Base-by-base conservation (phyloP, 2,329 filamentous ascomycete genomes). In the Nemania sp. region DNA sequence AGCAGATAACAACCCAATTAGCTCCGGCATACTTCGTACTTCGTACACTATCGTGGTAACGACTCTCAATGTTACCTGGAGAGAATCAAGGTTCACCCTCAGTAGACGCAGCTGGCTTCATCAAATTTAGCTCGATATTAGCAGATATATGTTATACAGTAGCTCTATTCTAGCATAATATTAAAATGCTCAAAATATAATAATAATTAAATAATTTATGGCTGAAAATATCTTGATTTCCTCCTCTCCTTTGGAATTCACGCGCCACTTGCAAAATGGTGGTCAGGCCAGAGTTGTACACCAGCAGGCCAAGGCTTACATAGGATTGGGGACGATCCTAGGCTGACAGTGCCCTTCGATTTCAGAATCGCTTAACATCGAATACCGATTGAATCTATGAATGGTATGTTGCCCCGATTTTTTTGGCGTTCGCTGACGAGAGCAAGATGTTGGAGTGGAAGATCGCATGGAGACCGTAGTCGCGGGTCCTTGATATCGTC, bases 271-370 rank as follows among this genome's bases (percentile, higher is more conserved):
- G 12, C 15, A 17, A 26, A 26, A 7, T 36, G 43, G 46, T 50
- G 51, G 47, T 36, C 23, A 49, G 40, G 52, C 23, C 42, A 36
- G 48, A 52, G 52, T 42, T 26, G n/a, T 26, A 49, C 43, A 31
- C 37, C 33, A 30, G 14, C 28, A 20, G 19, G 39, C 55, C 48
- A 41, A 58, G 48, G 52, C 40, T 39, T 49, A 47, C 43, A 49
- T 51, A 12, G 26, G 43, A 36, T 45, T 14, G 28, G 36, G 41
- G 31, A 19, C 24, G 15, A 34, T 51, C 34, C 39, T 34, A 55
- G 48, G 48, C 30, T 22, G 30, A 30, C 17, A n/a, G 46, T 33
- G 9, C 4, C 34, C 40, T 37, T 49, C 14, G 37, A 34, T 24
- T 37, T 24, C 19, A 36, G 19, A 11, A 11, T n/a, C n/a, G n/a